These are phyloP conservation scores for Aspergillus udagawae DNA, from an alignment of 2,329 filamentous ascomycete genomes.

Conservation along the genomic window DNA sequence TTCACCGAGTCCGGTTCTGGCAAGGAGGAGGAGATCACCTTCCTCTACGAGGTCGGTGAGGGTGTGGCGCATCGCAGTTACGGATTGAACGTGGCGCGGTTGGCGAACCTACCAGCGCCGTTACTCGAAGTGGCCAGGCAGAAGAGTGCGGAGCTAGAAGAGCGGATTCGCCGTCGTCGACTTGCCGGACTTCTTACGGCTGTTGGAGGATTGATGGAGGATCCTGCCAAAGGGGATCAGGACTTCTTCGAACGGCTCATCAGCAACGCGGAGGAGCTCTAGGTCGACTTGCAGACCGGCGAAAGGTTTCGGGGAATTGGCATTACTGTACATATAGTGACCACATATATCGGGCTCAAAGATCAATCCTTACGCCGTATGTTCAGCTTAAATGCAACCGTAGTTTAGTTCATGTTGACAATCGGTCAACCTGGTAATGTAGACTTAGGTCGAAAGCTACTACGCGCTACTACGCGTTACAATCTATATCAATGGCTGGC, in stretches of 20 bases:
- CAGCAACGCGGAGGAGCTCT: slow-evolving; percentile 31
- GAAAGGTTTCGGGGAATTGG: background rate
- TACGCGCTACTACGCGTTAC: background rate
- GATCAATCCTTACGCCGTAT: background rate
- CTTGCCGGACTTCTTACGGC: slow-evolving; percentile 41
- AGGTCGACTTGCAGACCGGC: slow-evolving; percentile 2
- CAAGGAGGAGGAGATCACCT: slow-evolving; percentile 77
- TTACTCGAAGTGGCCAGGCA: slow-evolving; percentile 75
- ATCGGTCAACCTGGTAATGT: background rate
- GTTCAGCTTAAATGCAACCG: too few relatives aligned
- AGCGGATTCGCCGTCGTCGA: slow-evolving; percentile 61
- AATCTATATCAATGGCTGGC: background rate
- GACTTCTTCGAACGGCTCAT: slow-evolving; percentile 28
- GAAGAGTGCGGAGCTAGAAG: slow-evolving; percentile 78
- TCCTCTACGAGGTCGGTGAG: slow-evolving; percentile 86
- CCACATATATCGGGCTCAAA: background rate
- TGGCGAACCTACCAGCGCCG: slow-evolving; percentile 73
- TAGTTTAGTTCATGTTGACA: too few relatives aligned
- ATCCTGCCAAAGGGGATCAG: slow-evolving; percentile 13
- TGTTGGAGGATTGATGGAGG: slow-evolving; percentile 26
- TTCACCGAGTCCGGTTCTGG: slow-evolving; percentile 60
- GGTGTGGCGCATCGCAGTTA: slow-evolving; percentile 93
- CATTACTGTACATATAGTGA: slow-evolving; percentile 1
- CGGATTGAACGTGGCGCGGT: slow-evolving; percentile 83
- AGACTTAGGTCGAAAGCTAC: background rate